Evolutionary conservation across 306 rosid genomes (phyloP).

Genomic region (Lotus japonicus): DNA sequence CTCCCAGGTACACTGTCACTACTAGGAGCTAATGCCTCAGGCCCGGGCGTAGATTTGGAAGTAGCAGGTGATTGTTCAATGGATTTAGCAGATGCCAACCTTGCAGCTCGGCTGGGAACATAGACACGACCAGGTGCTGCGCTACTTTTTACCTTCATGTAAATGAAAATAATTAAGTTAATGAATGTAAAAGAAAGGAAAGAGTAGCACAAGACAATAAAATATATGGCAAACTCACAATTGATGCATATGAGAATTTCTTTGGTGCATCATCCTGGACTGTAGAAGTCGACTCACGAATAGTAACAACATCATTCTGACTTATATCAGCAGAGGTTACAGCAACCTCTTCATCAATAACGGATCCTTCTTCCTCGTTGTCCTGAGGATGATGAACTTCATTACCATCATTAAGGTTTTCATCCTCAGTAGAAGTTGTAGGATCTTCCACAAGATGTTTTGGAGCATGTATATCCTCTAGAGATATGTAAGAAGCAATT

Average conservation of each 20-base stretch:
- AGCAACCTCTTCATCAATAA: constrained; percentile 58
- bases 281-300: constrained; percentile 45
- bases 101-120: constrained; percentile 42
- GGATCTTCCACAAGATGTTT: constrained; percentile 53
- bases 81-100: constrained; percentile 44
- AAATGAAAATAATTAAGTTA: constrained; percentile 25
- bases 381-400: constrained; percentile 74
- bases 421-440: constrained; percentile 44
- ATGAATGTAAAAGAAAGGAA: constrained; percentile 3
- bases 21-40: constrained; percentile 48
- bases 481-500: constrained; percentile 26
- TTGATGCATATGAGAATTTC: constrained; percentile 71
- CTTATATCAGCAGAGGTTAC: constrained; percentile 36
- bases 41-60: constrained; percentile 44
- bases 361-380: constrained; percentile 60
- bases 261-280: constrained; percentile 66
- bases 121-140: constrained; percentile 40
- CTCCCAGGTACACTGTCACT: constrained; percentile 58
- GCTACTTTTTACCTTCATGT: constrained; percentile 56
- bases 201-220: constrained; percentile 3
- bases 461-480: constrained; percentile 54
- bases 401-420: constrained; percentile 45
- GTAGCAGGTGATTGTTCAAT: constrained; percentile 38
- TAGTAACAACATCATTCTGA: constrained; percentile 38
- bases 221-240: constrained; percentile 51